These are phyloP conservation scores for Arxiozyma heterogenica DNA, from an alignment of 1,139 yeast genomes.

Conservation along the genomic window DNA sequence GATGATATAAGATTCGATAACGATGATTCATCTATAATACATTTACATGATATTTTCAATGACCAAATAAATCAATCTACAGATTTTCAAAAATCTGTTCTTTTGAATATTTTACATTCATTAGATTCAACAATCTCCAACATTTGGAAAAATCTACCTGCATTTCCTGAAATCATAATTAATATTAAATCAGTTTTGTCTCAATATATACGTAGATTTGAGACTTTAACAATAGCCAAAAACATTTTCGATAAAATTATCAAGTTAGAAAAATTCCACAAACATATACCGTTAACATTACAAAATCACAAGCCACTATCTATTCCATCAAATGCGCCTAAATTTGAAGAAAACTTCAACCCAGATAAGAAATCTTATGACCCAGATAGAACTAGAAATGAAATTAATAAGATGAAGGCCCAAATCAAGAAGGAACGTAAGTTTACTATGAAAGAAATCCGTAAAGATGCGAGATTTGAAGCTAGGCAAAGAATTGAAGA, in stretches of 20 bases:
- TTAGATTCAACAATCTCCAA: constrained; percentile 27
- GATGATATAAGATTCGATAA: constrained; percentile 8
- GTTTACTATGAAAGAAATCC: constrained; percentile 76
- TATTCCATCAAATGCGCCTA: constrained; percentile 78
- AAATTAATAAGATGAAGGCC: constrained; percentile 69
- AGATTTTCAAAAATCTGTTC: constrained; percentile 31
- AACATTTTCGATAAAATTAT: constrained; percentile 36
- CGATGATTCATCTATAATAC: constrained; percentile 11
- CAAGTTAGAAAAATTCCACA: constrained; percentile 45
- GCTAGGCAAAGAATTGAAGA: constrained; percentile 78
- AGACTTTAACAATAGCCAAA: constrained; percentile 21
- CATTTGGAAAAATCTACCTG: constrained; percentile 57
- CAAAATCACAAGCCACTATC: constrained; percentile 85
- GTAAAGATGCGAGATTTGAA: constrained; percentile 79
- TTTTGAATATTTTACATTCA: constrained; percentile 26
- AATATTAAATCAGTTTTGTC: constrained; percentile 26
- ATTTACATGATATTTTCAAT: constrained; percentile 19
- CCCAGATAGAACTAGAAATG: constrained; percentile 71
- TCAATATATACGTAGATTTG: constrained; percentile 13
- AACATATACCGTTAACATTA: constrained; percentile 65
- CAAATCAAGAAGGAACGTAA: constrained; percentile 89
- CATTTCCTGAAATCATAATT: constrained; percentile 45
- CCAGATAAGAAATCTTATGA: constrained; percentile 93
- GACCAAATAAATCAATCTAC: constrained; percentile 14
- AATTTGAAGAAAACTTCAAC: constrained; percentile 91